Percentiles rank a stretch among this genome's conserved stretches.
These are phyloP conservation scores for Cynanchum wilfordii DNA, from an alignment of 257 asterid genomes.

Conservation along the genomic window DNA sequence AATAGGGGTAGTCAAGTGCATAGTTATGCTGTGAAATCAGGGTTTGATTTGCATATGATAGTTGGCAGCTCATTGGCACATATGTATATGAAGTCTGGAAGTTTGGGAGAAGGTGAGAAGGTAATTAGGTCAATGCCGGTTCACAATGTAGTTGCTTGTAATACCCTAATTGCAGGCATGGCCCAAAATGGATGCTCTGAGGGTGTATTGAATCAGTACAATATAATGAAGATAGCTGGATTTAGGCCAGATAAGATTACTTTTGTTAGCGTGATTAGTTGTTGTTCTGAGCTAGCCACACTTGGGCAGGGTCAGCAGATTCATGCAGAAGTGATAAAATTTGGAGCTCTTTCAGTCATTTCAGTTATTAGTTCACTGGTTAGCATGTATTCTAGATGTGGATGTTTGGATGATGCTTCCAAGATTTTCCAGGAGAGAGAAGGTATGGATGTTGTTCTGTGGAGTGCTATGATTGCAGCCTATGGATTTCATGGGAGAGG, in stretches of 20 bases:
- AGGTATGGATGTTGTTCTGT: conserved; percentile 47
- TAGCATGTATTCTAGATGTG: conserved; percentile 87
- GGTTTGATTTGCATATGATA: conserved; percentile 49
- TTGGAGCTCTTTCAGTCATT: conserved; percentile 50
- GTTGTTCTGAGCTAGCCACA: conserved; percentile 75
- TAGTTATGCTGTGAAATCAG: conserved; percentile 43
- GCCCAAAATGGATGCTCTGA: conserved; percentile 66
- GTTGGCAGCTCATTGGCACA: conserved; percentile 74
- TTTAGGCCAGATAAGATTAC: conserved; percentile 75
- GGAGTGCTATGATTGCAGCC: conserved; percentile 88
- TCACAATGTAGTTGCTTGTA: conserved; percentile 48
- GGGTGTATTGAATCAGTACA: conserved; percentile 59
- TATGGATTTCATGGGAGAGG: conserved; percentile 91
- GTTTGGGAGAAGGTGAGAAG: conserved; percentile 58
- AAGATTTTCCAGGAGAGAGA: conserved; percentile 52
- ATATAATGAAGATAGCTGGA: conserved; percentile 48
- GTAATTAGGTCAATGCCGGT: conserved; percentile 55
- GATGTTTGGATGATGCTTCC: conserved; percentile 71
- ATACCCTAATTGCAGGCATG: conserved; percentile 77
- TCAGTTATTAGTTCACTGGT: conserved; percentile 66
- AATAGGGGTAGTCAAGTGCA: conserved; percentile 66
- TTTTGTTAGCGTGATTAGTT: conserved; percentile 62
- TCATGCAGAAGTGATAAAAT: conserved; percentile 70
- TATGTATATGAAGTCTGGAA: conserved; percentile 75
- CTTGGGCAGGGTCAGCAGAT: conserved; percentile 90